Evolutionary conservation across 176 grass and related monocot genomes (phyloP).

Genomic region (Musa troglodytarum): DNA sequence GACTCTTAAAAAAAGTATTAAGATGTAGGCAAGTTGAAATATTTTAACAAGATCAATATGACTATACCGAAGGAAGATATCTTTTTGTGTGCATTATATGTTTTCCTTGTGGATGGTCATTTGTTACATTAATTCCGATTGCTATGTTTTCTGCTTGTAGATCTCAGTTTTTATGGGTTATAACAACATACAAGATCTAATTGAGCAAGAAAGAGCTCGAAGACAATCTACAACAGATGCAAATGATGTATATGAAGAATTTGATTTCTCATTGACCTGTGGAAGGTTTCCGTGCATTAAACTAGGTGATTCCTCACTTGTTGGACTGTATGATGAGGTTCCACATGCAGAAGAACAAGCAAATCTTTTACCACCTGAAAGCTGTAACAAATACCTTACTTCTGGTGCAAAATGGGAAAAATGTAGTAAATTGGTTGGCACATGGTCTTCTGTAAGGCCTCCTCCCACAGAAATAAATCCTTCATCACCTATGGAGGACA

Average conservation of each 20-base stretch:
- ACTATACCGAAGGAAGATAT: background rate
- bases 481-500: constrained; percentile 28
- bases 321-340: constrained; percentile 66
- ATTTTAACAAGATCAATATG: background rate
- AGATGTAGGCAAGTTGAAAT: too few species aligned
- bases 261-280: constrained; percentile 44
- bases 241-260: constrained; percentile 46
- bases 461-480: constrained; percentile 22
- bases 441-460: background rate
- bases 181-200: constrained; percentile 43
- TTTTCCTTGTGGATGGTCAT: background rate
- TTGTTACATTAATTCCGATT: constrained; percentile 21
- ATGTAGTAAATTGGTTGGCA: constrained; percentile 16
- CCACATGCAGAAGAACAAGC: constrained; percentile 27
- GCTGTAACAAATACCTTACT: constrained; percentile 32
- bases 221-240: constrained; percentile 33
- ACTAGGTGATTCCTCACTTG: constrained; percentile 55
- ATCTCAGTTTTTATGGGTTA: constrained; percentile 60
- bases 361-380: constrained; percentile 31
- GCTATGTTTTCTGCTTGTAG: constrained; percentile 38
- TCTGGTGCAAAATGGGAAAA: constrained; percentile 15
- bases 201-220: constrained; percentile 44
- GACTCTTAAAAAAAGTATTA: too few species aligned
- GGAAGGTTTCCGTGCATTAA: constrained; percentile 73
- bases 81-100: background rate